Evolutionary conservation across 2,329 filamentous ascomycete species (phyloP).

Genomic region (Biscogniauxia sp.): DNA sequence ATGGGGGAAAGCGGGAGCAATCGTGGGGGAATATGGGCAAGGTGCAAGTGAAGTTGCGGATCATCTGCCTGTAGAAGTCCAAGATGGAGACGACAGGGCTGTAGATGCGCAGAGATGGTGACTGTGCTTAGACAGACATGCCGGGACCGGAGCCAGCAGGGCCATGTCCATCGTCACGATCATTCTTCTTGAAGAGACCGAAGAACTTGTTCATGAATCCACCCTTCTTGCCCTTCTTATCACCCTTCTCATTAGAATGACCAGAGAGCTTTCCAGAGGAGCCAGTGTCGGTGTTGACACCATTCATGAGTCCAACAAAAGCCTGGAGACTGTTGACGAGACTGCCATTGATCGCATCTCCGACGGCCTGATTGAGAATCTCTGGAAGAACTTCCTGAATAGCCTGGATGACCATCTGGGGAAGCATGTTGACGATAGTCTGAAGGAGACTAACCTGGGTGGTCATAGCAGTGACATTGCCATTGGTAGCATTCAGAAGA

Average conservation of each 20-base stretch:
- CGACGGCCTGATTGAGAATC: constrained; percentile 8
- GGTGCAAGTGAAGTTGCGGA: neutral
- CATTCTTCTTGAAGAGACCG: constrained; percentile 6
- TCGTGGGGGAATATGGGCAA: neutral
- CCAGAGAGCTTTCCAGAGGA: neutral
- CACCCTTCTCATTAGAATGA: neutral
- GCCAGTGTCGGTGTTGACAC: neutral
- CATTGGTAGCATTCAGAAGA: constrained; percentile 27
- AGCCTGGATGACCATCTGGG: constrained; percentile 19
- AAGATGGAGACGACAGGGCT: neutral
- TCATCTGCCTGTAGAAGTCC: neutral
- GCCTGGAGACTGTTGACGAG: constrained; percentile 16
- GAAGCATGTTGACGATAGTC: constrained; percentile 26
- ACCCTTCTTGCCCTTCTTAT: constrained; percentile 2
- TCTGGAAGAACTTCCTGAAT: constrained; percentile 16
- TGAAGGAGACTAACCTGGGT: constrained; percentile 23
- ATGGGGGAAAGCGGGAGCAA: neutral
- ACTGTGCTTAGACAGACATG: neutral
- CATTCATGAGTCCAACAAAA: constrained; percentile 2
- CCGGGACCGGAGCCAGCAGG: too few relatives aligned
- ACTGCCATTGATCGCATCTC: constrained; percentile 12
- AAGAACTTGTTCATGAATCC: constrained; percentile 11
- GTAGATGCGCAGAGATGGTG: neutral
- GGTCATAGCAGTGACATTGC: constrained; percentile 17
- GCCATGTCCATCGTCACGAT: neutral